Evolutionary conservation across 805 yeast genomes (phyloP).

Genomic region (Barnettozyma vustinii): DNA sequence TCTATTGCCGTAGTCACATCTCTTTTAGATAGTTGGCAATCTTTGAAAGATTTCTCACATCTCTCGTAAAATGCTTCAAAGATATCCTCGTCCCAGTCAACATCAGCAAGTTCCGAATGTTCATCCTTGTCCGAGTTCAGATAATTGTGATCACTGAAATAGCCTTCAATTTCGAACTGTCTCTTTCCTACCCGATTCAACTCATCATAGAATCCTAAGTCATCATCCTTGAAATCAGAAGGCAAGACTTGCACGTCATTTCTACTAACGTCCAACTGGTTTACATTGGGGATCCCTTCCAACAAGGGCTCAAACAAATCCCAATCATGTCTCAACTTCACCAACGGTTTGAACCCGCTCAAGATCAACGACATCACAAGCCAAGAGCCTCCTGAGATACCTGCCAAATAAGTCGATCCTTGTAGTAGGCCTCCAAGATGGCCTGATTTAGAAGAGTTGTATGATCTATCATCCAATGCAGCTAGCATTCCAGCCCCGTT

Average conservation of each 20-base stretch:
- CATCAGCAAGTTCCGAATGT: constrained; percentile 1
- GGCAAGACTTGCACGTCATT: constrained; percentile 25
- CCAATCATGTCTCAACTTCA: constrained; percentile 35
- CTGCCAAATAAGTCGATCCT: constrained; percentile 64
- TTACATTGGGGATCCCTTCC: constrained; percentile 54
- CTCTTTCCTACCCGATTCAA: constrained; percentile 15
- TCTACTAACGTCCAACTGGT: constrained; percentile 29
- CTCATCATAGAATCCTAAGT: constrained; percentile 20
- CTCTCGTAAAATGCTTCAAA: constrained; percentile 22
- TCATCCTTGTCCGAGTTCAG: background rate
- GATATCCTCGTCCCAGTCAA: constrained; percentile 1
- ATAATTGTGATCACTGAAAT: background rate
- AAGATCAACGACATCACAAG: constrained; percentile 37
- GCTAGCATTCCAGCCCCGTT: constrained; percentile 79
- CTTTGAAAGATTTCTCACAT: constrained; percentile 14
- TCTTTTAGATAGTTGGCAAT: background rate
- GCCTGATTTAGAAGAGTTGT: constrained; percentile 45
- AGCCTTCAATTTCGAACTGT: constrained; percentile 5
- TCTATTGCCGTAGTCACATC: background rate
- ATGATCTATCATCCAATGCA: constrained; percentile 72
- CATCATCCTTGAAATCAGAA: constrained; percentile 15
- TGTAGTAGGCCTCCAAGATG: constrained; percentile 69
- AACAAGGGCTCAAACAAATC: constrained; percentile 41
- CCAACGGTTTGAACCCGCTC: constrained; percentile 35
- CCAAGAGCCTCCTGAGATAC: constrained; percentile 87